Evolutionary conservation across 2,329 filamentous ascomycete species (phyloP).

Genomic region (Rhynchosporium graminicola): DNA sequence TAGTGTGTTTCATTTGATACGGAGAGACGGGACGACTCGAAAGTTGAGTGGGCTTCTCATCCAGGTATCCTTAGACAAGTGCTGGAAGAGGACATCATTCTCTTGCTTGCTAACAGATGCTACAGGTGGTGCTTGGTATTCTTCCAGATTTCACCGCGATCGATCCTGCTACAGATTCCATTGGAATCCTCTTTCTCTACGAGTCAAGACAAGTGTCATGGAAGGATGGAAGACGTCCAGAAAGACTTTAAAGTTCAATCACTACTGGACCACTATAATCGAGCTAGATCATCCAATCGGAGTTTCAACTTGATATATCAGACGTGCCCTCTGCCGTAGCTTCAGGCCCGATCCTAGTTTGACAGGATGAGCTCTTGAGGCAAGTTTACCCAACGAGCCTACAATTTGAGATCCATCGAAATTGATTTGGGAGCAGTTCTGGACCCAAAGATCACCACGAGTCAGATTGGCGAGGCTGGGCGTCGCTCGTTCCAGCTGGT

Average conservation of each 20-base stretch:
- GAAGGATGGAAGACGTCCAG: constrained; percentile 7
- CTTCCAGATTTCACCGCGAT: neutral
- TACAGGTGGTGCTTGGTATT: neutral
- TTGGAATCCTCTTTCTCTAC: neutral
- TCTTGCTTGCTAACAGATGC: neutral
- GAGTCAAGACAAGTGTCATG: constrained; percentile 4
- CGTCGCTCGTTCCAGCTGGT: neutral
- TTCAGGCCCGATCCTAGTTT: neutral
- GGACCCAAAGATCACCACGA: neutral
- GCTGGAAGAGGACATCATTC: neutral
- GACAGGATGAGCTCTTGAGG: neutral
- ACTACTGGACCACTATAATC: neutral
- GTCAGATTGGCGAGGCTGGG: constrained; percentile 9
- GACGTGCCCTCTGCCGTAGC: neutral
- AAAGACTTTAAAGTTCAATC: neutral
- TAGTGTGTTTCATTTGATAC: neutral
- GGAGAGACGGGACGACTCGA: neutral
- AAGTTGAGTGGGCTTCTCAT: neutral
- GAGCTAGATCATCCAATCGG: constrained; percentile 6
- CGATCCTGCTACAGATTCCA: neutral
- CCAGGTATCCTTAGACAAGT: neutral
- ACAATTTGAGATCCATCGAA: neutral
- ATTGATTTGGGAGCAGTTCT: neutral
- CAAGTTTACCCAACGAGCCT: neutral
- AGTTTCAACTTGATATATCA: neutral